A percentile compares a stretch with the other conserved stretches of the same genome.
phyloP scores from a whole-genome alignment of 1,284 basidiomycete genomes.

The Pseudozyma tsukubaensis region DNA sequence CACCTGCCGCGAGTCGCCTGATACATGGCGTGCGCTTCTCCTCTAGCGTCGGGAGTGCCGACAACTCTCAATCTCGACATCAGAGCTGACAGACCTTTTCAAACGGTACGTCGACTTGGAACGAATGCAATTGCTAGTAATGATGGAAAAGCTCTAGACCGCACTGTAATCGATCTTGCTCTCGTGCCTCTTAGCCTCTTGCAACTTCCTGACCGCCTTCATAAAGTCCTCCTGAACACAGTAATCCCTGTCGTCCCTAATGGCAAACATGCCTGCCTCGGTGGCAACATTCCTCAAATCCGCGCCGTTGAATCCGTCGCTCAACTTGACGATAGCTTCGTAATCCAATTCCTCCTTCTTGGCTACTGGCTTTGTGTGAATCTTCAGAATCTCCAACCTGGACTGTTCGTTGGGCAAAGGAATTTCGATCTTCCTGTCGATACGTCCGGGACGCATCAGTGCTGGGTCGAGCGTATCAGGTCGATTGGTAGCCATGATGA shows the following conservation, averaged over 20 bases:
- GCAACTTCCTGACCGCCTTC: constrained; percentile 96
- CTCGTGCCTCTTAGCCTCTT: constrained; percentile 74
- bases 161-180: constrained; percentile 64
- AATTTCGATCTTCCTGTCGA: constrained; percentile 98
- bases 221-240: constrained; percentile 86
- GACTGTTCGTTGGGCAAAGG: constrained; percentile 98
- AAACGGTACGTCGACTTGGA: not conserved
- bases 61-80: not conserved
- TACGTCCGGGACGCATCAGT: constrained; percentile 90
- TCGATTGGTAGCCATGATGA: constrained; percentile 81
- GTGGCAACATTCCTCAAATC: constrained; percentile 97
- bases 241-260: constrained; percentile 82
- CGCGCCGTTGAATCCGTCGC: constrained; percentile 68
- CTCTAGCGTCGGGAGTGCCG: too few species aligned
- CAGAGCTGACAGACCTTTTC: not conserved
- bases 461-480: constrained; percentile 89
- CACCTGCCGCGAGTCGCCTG: too few species aligned
- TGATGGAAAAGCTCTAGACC: constrained; percentile 16
- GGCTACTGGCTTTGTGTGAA: constrained; percentile 87
- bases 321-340: constrained; percentile 79
- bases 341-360: constrained; percentile 79
- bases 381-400: constrained; percentile 92
- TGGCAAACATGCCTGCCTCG: constrained; percentile 99
- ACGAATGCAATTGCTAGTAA: not conserved
- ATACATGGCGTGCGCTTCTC: too few species aligned